A percentile compares a stretch with the other conserved stretches of the same genome.
phyloP scores from a whole-genome alignment of 768 basidiomycete species.

The Pleurotus ostreatus region DNA sequence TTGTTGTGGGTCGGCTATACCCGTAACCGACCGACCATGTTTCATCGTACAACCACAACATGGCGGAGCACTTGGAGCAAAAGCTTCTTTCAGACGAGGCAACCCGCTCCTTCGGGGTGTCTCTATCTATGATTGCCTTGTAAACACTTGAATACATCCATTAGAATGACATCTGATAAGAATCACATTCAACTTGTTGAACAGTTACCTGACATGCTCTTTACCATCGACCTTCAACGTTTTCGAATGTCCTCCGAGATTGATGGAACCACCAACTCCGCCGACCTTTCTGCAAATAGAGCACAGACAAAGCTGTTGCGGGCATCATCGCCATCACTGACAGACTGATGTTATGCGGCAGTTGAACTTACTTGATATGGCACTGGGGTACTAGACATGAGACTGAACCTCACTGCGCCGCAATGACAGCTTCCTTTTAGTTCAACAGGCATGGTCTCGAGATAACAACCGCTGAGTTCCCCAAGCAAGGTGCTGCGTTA shows the following conservation, averaged over 20 bases:
- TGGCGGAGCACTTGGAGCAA: constrained; percentile 58
- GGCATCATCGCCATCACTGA: neutral
- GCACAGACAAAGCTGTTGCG: constrained; percentile 51
- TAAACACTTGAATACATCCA: constrained; percentile 38
- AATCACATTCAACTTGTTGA: neutral
- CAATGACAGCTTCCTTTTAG: constrained; percentile 55
- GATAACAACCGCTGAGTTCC: too few species aligned
- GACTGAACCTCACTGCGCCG: constrained; percentile 42
- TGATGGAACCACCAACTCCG: constrained; percentile 60
- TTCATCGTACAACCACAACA: constrained; percentile 64
- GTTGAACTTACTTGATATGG: constrained; percentile 51
- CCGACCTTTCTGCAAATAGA: constrained; percentile 73
- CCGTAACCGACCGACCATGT: constrained; percentile 35
- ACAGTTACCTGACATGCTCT: constrained; percentile 47
- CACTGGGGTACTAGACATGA: constrained; percentile 52
- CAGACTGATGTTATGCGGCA: neutral
- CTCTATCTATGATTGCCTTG: constrained; percentile 58
- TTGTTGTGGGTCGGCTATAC: too few species aligned
- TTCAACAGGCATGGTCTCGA: constrained; percentile 46
- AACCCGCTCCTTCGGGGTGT: constrained; percentile 40
- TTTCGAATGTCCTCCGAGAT: constrained; percentile 52
- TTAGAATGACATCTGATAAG: neutral
- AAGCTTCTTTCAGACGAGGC: constrained; percentile 59
- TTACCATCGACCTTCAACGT: constrained; percentile 53
- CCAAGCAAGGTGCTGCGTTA: too few species aligned